Conservation (phyloP, 2,329 filamentous ascomycete genomes). For the Ceratocystiopsis minuta region DNA sequence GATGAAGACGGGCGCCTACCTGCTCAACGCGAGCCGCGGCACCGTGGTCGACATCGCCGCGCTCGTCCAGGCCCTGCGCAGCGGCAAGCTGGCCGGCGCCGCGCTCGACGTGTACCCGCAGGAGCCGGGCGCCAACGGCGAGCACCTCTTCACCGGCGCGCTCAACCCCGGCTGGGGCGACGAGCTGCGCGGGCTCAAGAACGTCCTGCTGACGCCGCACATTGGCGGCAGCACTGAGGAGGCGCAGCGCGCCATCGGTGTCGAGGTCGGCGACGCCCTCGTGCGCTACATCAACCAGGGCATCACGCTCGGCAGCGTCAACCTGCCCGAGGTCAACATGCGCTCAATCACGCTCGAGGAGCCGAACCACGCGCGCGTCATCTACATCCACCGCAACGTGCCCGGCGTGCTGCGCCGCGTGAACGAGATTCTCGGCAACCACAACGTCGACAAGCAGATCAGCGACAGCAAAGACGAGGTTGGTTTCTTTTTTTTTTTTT, state of each 20-base stretch:
- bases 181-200: slow-evolving; percentile 69
- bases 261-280: slow-evolving; percentile 77
- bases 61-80: slow-evolving; percentile 70
- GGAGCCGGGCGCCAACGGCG: slow-evolving; percentile 84
- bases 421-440: slow-evolving; percentile 82
- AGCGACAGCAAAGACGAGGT: slow-evolving; percentile 88
- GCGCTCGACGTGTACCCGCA: slow-evolving; percentile 94
- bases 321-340: slow-evolving; percentile 86
- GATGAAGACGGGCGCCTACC: slow-evolving; percentile 86
- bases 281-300: slow-evolving; percentile 94
- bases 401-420: slow-evolving; percentile 89
- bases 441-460: slow-evolving; percentile 99
- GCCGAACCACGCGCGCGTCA: slow-evolving; percentile 69
- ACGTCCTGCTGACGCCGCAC: slow-evolving; percentile 88
- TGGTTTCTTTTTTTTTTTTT: background rate
- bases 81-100: slow-evolving; percentile 76
- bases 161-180: slow-evolving; percentile 65
- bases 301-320: slow-evolving; percentile 77
- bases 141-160: slow-evolving; percentile 65
- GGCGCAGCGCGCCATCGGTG: slow-evolving; percentile 85
- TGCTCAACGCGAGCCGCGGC: slow-evolving; percentile 91
- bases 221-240: slow-evolving; percentile 97
- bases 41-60: slow-evolving; percentile 89
- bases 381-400: slow-evolving; percentile 94
- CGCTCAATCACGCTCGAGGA: slow-evolving; percentile 83